Percentiles rank a stretch among this genome's conserved stretches.
phyloP scores from a whole-genome alignment of 2,329 filamentous ascomycete genomes.

The Sclerotinia spermophila region DNA sequence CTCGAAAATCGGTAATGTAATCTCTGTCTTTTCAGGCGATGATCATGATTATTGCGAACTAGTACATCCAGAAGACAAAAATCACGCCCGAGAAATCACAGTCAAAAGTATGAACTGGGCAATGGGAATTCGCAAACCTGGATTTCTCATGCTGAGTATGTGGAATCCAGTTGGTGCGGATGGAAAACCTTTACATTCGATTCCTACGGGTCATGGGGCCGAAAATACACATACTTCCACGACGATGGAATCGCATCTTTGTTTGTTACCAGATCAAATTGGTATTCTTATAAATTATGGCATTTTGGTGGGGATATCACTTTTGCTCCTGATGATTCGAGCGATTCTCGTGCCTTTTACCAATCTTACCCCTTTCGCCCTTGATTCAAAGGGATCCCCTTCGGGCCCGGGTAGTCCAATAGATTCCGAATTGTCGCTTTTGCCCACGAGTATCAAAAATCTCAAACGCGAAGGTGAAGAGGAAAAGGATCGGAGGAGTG shows the following conservation, averaged over 20 bases:
- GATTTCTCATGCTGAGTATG: slow-evolving; percentile 82
- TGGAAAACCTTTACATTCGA: slow-evolving; percentile 44
- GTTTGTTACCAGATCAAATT: slow-evolving; percentile 84
- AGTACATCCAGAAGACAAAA: slow-evolving; percentile 59
- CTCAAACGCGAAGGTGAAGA: slow-evolving; percentile 22
- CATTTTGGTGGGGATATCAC: slow-evolving; percentile 53
- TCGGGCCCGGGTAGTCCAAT: slow-evolving; percentile 15
- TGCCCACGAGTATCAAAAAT: slow-evolving; percentile 29
- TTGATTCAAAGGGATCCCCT: not conserved
- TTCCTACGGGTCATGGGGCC: slow-evolving; percentile 31
- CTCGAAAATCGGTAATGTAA: slow-evolving; percentile 73
- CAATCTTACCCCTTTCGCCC: slow-evolving; percentile 40
- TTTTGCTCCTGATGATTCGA: slow-evolving; percentile 50
- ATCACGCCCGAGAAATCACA: slow-evolving; percentile 74
- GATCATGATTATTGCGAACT: slow-evolving; percentile 98
- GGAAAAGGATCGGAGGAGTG: slow-evolving; percentile 21
- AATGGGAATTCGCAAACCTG: slow-evolving; percentile 87
- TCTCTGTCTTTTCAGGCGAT: slow-evolving; percentile 88
- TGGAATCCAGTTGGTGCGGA: slow-evolving; percentile 80
- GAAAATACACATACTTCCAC: slow-evolving; percentile 40
- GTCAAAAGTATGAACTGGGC: slow-evolving; percentile 95
- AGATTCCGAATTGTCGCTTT: slow-evolving; percentile 19
- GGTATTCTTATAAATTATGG: slow-evolving; percentile 78
- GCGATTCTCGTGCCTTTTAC: slow-evolving; percentile 56
- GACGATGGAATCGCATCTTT: slow-evolving; percentile 85